phyloP scores from a whole-genome alignment of 495 filamentous ascomycete species.

The Aspergillus affinis region DNA sequence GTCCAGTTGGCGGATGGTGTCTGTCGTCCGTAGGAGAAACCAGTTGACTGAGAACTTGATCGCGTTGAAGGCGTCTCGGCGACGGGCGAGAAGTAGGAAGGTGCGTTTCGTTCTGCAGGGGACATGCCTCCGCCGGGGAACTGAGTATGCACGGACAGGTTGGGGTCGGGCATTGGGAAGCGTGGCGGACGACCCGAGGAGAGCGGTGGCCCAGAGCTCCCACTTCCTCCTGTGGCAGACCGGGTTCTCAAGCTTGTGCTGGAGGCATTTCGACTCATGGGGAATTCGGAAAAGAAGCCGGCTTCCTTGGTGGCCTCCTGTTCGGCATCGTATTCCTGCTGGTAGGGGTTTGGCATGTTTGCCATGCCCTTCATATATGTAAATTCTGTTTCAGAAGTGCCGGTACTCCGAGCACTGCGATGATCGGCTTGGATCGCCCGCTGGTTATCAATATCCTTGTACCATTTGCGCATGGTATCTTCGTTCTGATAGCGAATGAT shows the following conservation, averaged over 20 bases:
- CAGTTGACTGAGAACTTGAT: slow-evolving; percentile 71
- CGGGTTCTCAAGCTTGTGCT: slow-evolving; percentile 77
- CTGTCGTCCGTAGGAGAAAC: slow-evolving; percentile 78
- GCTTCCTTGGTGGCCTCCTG: slow-evolving; percentile 59
- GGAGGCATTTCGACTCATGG: slow-evolving; percentile 74
- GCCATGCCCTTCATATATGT: slow-evolving; percentile 70
- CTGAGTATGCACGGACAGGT: slow-evolving; percentile 74
- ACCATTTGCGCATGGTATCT: slow-evolving; percentile 90
- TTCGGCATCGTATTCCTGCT: slow-evolving; percentile 75
- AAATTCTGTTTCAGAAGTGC: slow-evolving; percentile 72
- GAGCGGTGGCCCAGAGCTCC: slow-evolving; percentile 43
- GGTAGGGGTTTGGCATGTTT: slow-evolving; percentile 75
- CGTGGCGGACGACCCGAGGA: slow-evolving; percentile 59
- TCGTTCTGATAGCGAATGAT: slow-evolving; percentile 89
- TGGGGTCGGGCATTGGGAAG: slow-evolving; percentile 63
- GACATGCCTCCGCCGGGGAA: slow-evolving; percentile 49
- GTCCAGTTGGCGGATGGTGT: slow-evolving; percentile 57
- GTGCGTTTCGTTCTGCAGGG: slow-evolving; percentile 52
- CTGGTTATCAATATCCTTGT: slow-evolving; percentile 54
- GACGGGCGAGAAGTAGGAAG: slow-evolving; percentile 90
- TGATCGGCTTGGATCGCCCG: slow-evolving; percentile 43
- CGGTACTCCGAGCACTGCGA: slow-evolving; percentile 50
- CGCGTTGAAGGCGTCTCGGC: slow-evolving; percentile 83
- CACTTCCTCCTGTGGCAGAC: slow-evolving; percentile 75
- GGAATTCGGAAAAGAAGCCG: slow-evolving; percentile 48